Conservation (phyloP, 2,329 filamentous ascomycete species). For the Ophiostoma ips region DNA sequence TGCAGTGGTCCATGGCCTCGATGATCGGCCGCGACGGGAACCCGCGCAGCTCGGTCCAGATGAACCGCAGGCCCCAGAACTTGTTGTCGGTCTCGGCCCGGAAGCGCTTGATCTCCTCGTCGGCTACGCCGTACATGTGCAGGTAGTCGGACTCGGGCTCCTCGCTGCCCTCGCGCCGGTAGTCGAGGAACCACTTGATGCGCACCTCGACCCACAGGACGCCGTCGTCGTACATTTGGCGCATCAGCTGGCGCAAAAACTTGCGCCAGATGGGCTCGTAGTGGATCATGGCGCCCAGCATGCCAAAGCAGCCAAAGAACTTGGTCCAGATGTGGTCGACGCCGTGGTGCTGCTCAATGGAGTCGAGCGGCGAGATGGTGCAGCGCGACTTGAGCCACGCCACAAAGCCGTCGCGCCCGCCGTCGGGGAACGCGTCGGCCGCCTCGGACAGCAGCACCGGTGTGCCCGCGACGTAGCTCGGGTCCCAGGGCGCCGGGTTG, state of each 20-base stretch:
- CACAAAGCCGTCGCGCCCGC: slow-evolving; percentile 58
- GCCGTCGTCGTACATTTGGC: slow-evolving; percentile 62
- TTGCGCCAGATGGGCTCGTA: slow-evolving; percentile 82
- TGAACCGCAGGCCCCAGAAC: slow-evolving; percentile 77
- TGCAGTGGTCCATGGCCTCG: slow-evolving; percentile 76
- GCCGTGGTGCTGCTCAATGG: slow-evolving; percentile 67
- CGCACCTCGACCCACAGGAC: slow-evolving; percentile 73
- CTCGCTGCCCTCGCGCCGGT: slow-evolving; percentile 50
- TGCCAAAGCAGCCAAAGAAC: slow-evolving; percentile 60
- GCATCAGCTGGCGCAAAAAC: slow-evolving; percentile 60
- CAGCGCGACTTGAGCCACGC: slow-evolving; percentile 63
- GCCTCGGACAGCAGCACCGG: slow-evolving; percentile 46
- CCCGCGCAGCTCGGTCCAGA: slow-evolving; percentile 65
- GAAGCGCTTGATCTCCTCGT: slow-evolving; percentile 68
- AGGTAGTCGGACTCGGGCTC: slow-evolving; percentile 52
- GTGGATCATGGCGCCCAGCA: slow-evolving; percentile 61
- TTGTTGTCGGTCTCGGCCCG: slow-evolving; percentile 40
- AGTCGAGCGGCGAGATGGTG: slow-evolving; percentile 58
- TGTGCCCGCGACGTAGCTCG: slow-evolving; percentile 43
- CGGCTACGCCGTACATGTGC: slow-evolving; percentile 57
- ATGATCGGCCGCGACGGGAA: slow-evolving; percentile 52
- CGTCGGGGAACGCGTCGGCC: slow-evolving; percentile 61
- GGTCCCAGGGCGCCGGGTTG: slow-evolving; percentile 39
- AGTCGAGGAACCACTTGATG: slow-evolving; percentile 59
- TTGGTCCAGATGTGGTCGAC: slow-evolving; percentile 75